A percentile compares a stretch with the other conserved stretches of the same genome.
Conservation (phyloP, 345 rosid species). For the Populus ilicifolia region DNA sequence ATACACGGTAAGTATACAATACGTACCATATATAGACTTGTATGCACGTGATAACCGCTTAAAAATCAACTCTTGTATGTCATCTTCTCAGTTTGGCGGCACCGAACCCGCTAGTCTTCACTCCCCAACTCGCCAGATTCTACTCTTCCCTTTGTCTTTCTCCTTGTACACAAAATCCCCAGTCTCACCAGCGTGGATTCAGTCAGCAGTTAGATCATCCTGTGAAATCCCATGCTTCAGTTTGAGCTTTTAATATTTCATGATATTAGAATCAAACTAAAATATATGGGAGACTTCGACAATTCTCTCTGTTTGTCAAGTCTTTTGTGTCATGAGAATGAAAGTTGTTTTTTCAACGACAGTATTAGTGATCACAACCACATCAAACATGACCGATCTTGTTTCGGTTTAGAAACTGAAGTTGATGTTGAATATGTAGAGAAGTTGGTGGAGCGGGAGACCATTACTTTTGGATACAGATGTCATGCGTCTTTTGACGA, state of each 20-base stretch:
- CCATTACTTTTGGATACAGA: conserved; percentile 18
- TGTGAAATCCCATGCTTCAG: conserved; percentile 23
- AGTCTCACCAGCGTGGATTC: conserved; percentile 28
- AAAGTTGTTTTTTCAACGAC: conserved; percentile 27
- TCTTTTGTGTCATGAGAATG: conserved; percentile 56
- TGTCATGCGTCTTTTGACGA: conserved; percentile 14
- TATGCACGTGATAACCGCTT: conserved; percentile 36
- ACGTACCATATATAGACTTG: background rate
- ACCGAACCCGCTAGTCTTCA: conserved; percentile 50
- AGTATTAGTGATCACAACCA: no score
- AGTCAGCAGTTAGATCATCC: conserved; percentile 18
- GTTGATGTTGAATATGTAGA: conserved; percentile 36
- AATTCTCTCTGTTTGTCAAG: conserved; percentile 36
- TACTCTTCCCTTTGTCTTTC: background rate
- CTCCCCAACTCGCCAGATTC: conserved; percentile 8
- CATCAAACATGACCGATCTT: background rate
- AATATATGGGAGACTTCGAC: conserved; percentile 33
- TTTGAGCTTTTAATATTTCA: background rate
- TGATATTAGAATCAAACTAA: background rate
- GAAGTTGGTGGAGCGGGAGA: conserved; percentile 37
- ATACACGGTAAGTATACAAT: background rate
- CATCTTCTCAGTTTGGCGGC: conserved; percentile 86
- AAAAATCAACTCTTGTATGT: conserved; percentile 39
- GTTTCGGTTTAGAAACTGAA: conserved; percentile 24
- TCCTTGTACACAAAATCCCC: conserved; percentile 1